Base-by-base conservation (phyloP, 139 green algal species). In the Prasinococcaceae sp. region DNA sequence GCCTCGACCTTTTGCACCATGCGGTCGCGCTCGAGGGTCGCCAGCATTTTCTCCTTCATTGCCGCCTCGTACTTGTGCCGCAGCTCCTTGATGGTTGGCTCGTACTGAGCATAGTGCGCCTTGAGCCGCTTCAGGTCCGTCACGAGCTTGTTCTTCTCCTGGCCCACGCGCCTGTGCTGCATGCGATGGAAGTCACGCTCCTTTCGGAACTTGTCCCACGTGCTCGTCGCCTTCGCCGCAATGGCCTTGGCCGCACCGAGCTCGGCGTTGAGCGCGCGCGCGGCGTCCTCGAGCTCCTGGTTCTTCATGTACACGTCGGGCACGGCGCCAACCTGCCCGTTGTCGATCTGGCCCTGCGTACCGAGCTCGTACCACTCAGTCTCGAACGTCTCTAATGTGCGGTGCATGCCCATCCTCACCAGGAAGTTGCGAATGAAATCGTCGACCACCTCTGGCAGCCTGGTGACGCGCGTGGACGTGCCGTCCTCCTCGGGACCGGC, bases 361-460 rank as follows among this genome's bases (percentile, higher is more conserved):
- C 79, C 82, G 8, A 92, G 71, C 60, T 85, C 74, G 48, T 86
- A 85, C 82, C 82, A 92, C 61, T 92, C 82, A n/a, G 70, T 69
- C 60, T 92, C 82, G 63, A 92, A 92, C 32, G 56, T 55, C 47
- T 88, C 75, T 17, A 79, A 64, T 6, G 80, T 88, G 5, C 63
- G 53, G 3, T 49, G 35, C 24, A 92, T 61, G 3, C 68, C 68
- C 70, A 81, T 81, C 42, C 79, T 81, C 4, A 86, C 74, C 28
- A 81, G 83, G 47, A 89, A 92, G 61, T 92, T 92, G 12, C 80
- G 62, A 10, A 92, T 66, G 56, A 88, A 89, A 60, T 92, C 82
- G 50, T 92, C 82, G 14, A 89, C 71, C 22, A 92, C 75, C 58
- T 92, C 78, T 10, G 76, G 71, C 45, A 50, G 19, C 27, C 24